Conservation (phyloP, 768 basidiomycete species). For the Rhizopogon roseolus region DNA sequence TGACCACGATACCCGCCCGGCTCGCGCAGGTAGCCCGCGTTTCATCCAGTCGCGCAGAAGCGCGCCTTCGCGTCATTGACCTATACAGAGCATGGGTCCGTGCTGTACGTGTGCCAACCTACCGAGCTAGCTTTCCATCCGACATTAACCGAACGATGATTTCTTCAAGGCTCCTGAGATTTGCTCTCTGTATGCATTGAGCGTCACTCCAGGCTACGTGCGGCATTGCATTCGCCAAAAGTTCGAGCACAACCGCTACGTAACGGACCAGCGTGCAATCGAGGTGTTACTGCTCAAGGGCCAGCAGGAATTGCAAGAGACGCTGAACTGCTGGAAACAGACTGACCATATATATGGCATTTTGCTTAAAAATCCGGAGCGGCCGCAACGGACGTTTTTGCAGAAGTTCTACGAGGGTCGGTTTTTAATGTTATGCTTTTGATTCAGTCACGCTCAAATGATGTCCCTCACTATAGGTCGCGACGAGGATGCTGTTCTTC, state of each 20-base stretch:
- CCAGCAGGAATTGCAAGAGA: slow-evolving; percentile 88
- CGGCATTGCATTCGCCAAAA: slow-evolving; percentile 79
- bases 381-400: slow-evolving; percentile 58
- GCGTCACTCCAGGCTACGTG: slow-evolving; percentile 70
- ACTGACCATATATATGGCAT: slow-evolving; percentile 75
- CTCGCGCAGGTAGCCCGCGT: slow-evolving; percentile 66
- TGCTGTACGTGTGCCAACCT: slow-evolving; percentile 49
- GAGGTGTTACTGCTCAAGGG: slow-evolving; percentile 85
- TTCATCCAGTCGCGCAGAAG: slow-evolving; percentile 54
- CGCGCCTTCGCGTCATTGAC: slow-evolving; percentile 62
- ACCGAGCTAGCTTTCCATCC: slow-evolving; percentile 2
- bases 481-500: slow-evolving; percentile 67
- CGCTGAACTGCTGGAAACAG: slow-evolving; percentile 92
- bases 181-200: slow-evolving; percentile 74
- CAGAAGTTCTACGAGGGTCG: slow-evolving; percentile 85
- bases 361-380: slow-evolving; percentile 45
- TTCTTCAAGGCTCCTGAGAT: slow-evolving; percentile 83
- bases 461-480: slow-evolving; percentile 41
- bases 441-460: background rate
- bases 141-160: background rate
- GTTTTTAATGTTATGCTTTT: slow-evolving; percentile 18
- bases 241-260: slow-evolving; percentile 82
- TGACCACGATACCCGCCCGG: slow-evolving; percentile 87
- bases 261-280: slow-evolving; percentile 77
- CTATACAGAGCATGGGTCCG: slow-evolving; percentile 95